Conservation (phyloP, 1,284 basidiomycete genomes). For the Cryptococcus wingfieldii region DNA sequence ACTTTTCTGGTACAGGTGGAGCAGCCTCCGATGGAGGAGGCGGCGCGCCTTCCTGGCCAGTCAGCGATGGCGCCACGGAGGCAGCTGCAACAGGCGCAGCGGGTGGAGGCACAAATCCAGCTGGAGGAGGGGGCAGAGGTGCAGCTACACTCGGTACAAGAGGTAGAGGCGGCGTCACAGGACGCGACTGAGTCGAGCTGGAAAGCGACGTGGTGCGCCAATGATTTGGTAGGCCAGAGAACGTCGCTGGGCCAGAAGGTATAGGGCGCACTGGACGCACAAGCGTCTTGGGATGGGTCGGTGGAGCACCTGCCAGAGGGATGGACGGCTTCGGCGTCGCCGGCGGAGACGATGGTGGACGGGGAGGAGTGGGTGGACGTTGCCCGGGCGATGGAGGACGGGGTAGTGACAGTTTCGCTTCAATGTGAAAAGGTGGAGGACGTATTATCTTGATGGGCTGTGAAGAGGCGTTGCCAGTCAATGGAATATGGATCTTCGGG, state of each 20-base stretch:
- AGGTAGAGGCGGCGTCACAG: neutral
- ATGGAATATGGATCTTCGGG: too few relatives aligned
- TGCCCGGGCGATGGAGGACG: neutral
- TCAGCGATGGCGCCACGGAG: slow-evolving; percentile 8
- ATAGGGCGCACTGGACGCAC: too few relatives aligned
- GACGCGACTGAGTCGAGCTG: too few relatives aligned
- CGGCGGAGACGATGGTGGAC: neutral
- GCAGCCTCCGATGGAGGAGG: too few relatives aligned
- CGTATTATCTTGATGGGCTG: neutral
- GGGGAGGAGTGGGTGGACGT: neutral
- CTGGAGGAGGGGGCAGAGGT: neutral
- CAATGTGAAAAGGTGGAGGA: neutral
- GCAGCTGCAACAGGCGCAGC: slow-evolving; percentile 2
- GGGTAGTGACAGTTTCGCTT: neutral
- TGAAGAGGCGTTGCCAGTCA: too few relatives aligned
- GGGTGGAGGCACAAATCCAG: neutral
- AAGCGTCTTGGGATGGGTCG: too few relatives aligned
- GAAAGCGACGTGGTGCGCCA: too few relatives aligned
- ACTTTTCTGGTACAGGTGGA: slow-evolving; percentile 5
- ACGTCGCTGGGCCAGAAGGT: too few relatives aligned
- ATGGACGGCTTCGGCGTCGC: neutral
- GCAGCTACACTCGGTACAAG: neutral
- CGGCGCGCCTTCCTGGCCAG: neutral
- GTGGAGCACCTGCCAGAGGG: neutral
- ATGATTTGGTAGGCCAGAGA: too few relatives aligned